phyloP scores from a whole-genome alignment of 169 alveolate genomes.

The Plasmodium cynomolgi region DNA sequence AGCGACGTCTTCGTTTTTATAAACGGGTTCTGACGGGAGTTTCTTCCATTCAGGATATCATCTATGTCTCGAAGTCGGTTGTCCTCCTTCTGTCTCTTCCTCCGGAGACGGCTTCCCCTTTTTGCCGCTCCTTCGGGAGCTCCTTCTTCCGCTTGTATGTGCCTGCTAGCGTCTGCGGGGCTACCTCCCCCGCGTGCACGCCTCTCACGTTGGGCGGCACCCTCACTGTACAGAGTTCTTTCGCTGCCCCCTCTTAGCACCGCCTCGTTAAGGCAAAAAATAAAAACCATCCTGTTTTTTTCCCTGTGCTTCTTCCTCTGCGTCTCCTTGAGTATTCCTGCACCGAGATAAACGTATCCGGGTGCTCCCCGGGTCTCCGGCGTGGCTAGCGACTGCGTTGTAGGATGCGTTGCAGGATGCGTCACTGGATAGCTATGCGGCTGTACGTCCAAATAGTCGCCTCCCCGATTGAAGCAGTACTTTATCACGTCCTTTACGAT shows the following conservation, averaged over 20 bases:
- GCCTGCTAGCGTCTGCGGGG: neutral
- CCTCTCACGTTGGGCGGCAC: neutral
- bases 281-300: slow-evolving; percentile 71
- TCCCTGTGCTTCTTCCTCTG: slow-evolving; percentile 30
- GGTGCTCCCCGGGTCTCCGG: neutral
- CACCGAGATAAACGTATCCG: slow-evolving; percentile 36
- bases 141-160: neutral
- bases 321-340: slow-evolving; percentile 35
- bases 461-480: slow-evolving; percentile 1
- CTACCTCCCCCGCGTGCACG: neutral
- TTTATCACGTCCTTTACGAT: slow-evolving; percentile 49
- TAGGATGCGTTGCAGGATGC: too few species aligned
- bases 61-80: slow-evolving; percentile 38
- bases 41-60: slow-evolving; percentile 31
- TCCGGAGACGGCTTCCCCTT: neutral
- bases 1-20: slow-evolving; percentile 51
- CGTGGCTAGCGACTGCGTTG: neutral
- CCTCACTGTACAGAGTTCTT: neutral
- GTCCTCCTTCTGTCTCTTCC: slow-evolving; percentile 1
- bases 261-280: slow-evolving; percentile 53
- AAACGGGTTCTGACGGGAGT: slow-evolving; percentile 13
- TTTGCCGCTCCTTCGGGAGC: neutral
- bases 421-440: neutral
- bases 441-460: neutral
- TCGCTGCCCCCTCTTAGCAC: neutral